Evolutionary conservation across 2,329 filamentous ascomycete genomes (phyloP).

Genomic region (Pyricularia sp.): DNA sequence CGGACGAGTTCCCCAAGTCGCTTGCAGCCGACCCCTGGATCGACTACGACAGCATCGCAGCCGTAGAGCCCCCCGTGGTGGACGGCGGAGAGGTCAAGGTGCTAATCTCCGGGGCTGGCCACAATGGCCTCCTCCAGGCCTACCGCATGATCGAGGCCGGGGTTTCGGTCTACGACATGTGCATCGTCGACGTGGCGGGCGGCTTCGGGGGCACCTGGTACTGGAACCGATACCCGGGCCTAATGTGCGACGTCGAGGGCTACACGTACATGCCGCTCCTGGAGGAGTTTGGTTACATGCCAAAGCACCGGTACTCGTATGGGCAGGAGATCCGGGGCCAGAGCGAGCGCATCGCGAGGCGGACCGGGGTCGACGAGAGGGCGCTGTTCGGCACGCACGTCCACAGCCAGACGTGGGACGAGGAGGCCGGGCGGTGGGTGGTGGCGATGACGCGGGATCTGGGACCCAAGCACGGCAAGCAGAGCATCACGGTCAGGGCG

Average conservation of each 20-base stretch:
- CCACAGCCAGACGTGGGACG: neutral
- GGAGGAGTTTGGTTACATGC: slow-evolving; percentile 51
- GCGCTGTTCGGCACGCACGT: neutral
- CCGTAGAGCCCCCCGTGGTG: neutral
- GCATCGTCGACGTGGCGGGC: neutral
- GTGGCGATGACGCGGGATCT: neutral
- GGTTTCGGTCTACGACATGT: neutral
- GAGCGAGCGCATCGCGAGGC: neutral
- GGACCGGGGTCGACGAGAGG: neutral
- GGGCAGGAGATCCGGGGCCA: slow-evolving; percentile 10
- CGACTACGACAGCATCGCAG: neutral
- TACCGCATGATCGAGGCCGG: neutral
- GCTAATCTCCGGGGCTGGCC: neutral
- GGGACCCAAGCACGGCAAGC: neutral
- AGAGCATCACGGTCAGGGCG: neutral
- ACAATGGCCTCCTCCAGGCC: neutral
- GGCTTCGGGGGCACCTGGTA: slow-evolving; percentile 2
- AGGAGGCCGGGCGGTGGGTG: neutral
- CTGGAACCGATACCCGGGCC: slow-evolving; percentile 2
- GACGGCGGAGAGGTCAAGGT: neutral
- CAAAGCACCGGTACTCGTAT: slow-evolving; percentile 31
- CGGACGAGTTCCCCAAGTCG: neutral
- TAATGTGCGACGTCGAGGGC: slow-evolving; percentile 36
- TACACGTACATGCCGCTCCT: slow-evolving; percentile 52
- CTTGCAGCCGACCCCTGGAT: neutral